Evolutionary conservation across 768 basidiomycete genomes (phyloP).

Genomic region (Chiua virens): DNA sequence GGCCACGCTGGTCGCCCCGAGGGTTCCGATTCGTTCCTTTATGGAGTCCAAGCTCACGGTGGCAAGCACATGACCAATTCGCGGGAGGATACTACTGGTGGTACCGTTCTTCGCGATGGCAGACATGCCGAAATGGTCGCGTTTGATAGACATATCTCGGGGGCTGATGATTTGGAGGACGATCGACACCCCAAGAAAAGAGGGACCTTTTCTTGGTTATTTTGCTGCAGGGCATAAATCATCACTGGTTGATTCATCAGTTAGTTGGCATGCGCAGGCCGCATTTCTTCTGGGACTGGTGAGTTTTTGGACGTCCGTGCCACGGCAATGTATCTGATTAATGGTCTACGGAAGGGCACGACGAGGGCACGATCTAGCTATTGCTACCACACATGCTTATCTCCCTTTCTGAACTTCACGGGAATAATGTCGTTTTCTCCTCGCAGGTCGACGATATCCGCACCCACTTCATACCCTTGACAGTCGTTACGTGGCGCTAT

Average conservation of each 20-base stretch:
- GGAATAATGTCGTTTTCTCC: slow-evolving; percentile 27
- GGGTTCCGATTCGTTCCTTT: slow-evolving; percentile 68
- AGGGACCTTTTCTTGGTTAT: slow-evolving; percentile 59
- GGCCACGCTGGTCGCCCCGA: slow-evolving; percentile 46
- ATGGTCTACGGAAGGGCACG: neutral
- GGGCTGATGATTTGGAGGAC: slow-evolving; percentile 60
- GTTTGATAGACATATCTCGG: slow-evolving; percentile 67
- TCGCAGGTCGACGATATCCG: slow-evolving; percentile 34
- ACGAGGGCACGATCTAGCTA: slow-evolving; percentile 33
- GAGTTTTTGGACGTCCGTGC: neutral
- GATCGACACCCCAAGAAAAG: slow-evolving; percentile 63
- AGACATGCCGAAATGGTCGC: slow-evolving; percentile 53
- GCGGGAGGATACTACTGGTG: slow-evolving; percentile 52
- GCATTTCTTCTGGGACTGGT: slow-evolving; percentile 29
- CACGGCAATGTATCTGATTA: too few relatives aligned
- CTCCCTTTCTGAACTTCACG: slow-evolving; percentile 31
- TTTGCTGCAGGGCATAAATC: slow-evolving; percentile 68
- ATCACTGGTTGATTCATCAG: slow-evolving; percentile 24
- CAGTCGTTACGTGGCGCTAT: slow-evolving; percentile 28
- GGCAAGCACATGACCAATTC: slow-evolving; percentile 53
- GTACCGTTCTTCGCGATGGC: slow-evolving; percentile 35
- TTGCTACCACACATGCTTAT: slow-evolving; percentile 35
- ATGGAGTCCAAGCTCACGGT: slow-evolving; percentile 47
- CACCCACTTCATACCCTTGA: slow-evolving; percentile 27
- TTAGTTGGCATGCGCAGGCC: slow-evolving; percentile 29